phyloP scores from a whole-genome alignment of 163 green algal genomes.

The Prototheca stagnorum region DNA sequence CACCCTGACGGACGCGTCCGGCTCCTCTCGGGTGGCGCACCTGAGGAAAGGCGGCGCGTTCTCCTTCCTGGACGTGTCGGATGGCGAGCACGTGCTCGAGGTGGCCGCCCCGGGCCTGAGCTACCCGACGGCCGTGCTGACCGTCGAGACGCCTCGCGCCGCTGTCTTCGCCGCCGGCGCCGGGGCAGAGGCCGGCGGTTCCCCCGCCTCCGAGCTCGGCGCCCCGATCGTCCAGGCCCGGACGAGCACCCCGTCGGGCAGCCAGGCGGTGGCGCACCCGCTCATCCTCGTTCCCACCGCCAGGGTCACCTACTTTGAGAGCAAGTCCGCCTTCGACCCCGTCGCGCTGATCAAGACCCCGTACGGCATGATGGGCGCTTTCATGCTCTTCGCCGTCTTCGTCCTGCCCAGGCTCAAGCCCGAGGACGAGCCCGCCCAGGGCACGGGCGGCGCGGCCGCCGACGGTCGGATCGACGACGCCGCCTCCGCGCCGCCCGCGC shows the following conservation, averaged over 20 bases:
- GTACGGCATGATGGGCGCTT: conserved; percentile 25
- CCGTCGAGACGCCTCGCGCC: neutral
- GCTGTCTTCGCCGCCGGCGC: too few relatives aligned
- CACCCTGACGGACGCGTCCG: too few relatives aligned
- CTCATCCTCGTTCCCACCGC: conserved; percentile 4
- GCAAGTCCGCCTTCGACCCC: conserved; percentile 15
- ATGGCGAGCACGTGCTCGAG: conserved; percentile 15
- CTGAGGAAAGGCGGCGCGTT: conserved; percentile 27
- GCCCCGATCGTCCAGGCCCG: too few relatives aligned
- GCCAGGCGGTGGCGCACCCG: conserved; percentile 3
- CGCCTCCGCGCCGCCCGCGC: neutral
- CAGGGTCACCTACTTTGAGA: conserved; percentile 4
- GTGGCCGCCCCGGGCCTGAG: conserved; percentile 5
- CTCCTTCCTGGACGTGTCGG: conserved; percentile 10
- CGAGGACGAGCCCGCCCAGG: neutral
- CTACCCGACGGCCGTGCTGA: conserved; percentile 7
- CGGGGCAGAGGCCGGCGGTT: neutral
- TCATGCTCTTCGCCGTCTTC: conserved; percentile 19
- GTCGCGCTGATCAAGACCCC: conserved; percentile 27
- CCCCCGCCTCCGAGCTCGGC: neutral
- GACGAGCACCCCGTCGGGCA: neutral
- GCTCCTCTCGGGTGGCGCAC: too few relatives aligned
- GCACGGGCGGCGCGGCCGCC: neutral
- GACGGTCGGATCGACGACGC: neutral
- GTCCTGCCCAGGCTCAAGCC: conserved; percentile 11